These are phyloP conservation scores for Spatholobus suberectus DNA, from an alignment of 306 rosid genomes.

Conservation along the genomic window DNA sequence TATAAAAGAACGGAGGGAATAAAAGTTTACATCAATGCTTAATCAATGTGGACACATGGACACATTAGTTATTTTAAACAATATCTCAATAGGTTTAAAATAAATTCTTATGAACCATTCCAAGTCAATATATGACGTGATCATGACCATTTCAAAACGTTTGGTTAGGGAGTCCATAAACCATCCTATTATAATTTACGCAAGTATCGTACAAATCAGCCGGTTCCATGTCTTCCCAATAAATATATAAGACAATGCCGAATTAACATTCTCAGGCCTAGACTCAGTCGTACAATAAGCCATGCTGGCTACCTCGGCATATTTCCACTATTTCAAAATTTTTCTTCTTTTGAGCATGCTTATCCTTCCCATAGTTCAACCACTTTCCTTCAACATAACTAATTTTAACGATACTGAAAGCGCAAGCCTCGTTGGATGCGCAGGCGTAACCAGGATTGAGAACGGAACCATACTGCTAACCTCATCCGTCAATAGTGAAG, in stretches of 20 bases:
- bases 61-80: no score
- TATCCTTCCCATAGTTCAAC: background rate
- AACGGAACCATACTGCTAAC: conserved; percentile 37
- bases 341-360: background rate
- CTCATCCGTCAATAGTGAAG: background rate
- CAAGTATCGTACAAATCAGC: no score
- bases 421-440: background rate
- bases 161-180: no score
- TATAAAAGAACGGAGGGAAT: no score
- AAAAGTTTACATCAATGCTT: no score
- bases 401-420: background rate
- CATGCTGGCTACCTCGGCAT: background rate
- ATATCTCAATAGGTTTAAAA: no score
- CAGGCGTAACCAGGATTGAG: background rate
- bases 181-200: no score
- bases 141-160: no score
- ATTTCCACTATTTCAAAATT: background rate
- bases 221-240: no score
- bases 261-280: background rate
- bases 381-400: background rate
- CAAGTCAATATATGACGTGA: no score
- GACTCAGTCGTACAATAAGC: background rate
- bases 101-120: no score
- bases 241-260: background rate
- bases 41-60: no score